Base-by-base conservation (phyloP, 2,329 filamentous ascomycete species). In the Pyrenophora tritici-repentis region DNA sequence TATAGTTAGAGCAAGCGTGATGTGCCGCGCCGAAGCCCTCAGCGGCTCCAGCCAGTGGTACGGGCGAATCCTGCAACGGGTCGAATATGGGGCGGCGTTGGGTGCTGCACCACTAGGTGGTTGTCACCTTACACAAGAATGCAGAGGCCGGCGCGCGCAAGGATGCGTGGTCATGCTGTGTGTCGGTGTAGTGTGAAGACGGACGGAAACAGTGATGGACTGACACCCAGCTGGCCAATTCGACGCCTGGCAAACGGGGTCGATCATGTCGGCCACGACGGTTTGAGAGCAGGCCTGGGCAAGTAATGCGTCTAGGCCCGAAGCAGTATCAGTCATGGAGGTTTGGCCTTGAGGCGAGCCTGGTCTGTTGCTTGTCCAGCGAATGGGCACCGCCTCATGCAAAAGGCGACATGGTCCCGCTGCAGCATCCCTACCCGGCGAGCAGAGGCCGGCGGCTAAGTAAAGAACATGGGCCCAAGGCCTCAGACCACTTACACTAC, bases 21-120 rank as follows among this genome's bases (percentile, higher is more conserved):
- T 38, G 35, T 38, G 35, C 44, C 44, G 65, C 55, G 40, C 53
- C 61, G 51, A 71, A 66, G 64, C 67, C 64, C 62, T 54, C 62
- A 65, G 69, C 66, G 67, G 68, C 67, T 71, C 60, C 61, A 63
- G 60, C 54, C 55, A 65, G 42, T 55, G 37, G 55, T 51, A 50
- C 39, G 50, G 40, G 44, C 62, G 46, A 60, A 67, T 66, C 58
- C 60, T 59, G 47, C 49, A 24, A 35, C 53, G 47, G 36, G 40
- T 35, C 32, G 38, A 46, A 55, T 43, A 57, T 50, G 56, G 47
- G 50, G 50, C 45, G 48, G 37, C 32, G 37, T 16, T 39, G 50
- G 37, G 17, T 37, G 50, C 44, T 47, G 56, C 56, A 53, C 53
- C 47, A 24, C n/a, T 24, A 17, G 32, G 42, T 39, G 51, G 43